Evolutionary conservation across 805 yeast species (phyloP).

Genomic region (Cyberlindnera americana): DNA sequence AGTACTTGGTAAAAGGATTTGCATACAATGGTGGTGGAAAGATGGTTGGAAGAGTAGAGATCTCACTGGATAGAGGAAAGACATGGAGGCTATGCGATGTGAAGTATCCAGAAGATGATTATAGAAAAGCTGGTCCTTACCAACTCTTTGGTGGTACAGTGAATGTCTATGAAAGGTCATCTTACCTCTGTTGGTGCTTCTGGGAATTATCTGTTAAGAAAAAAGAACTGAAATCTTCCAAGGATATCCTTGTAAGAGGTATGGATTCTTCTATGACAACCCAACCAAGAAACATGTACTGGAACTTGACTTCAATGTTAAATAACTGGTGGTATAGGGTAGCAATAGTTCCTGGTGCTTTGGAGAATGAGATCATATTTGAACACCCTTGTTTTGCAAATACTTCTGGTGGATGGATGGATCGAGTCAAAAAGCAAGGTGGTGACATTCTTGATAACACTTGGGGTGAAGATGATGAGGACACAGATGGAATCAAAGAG

Average conservation of each 20-base stretch:
- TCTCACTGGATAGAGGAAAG: slow-evolving; percentile 32
- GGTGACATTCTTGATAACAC: slow-evolving; percentile 30
- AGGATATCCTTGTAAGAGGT: slow-evolving; percentile 32
- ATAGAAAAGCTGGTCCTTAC: slow-evolving; percentile 30
- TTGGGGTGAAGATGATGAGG: slow-evolving; percentile 31
- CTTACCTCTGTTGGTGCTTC: slow-evolving; percentile 35
- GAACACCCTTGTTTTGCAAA: slow-evolving; percentile 30
- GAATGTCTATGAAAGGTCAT: slow-evolving; percentile 32
- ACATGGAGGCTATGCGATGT: slow-evolving; percentile 30
- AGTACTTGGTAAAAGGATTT: slow-evolving; percentile 30
- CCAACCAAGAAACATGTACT: slow-evolving; percentile 36
- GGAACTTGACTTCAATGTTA: slow-evolving; percentile 36
- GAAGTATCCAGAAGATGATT: slow-evolving; percentile 33
- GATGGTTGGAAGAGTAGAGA: slow-evolving; percentile 32
- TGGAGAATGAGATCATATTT: slow-evolving; percentile 19
- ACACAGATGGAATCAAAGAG: slow-evolving; percentile 2
- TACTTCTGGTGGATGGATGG: slow-evolving; percentile 36
- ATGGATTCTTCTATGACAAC: slow-evolving; percentile 35
- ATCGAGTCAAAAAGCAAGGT: slow-evolving; percentile 31
- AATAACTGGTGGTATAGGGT: slow-evolving; percentile 37
- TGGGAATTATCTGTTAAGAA: slow-evolving; percentile 29
- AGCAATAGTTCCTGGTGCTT: slow-evolving; percentile 22
- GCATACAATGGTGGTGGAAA: slow-evolving; percentile 37
- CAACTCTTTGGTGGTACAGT: slow-evolving; percentile 33
- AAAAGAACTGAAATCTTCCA: slow-evolving; percentile 20